A percentile compares a stretch with the other conserved stretches of the same genome.
phyloP scores from a whole-genome alignment of 1,284 basidiomycete genomes.

The Filobasidium uniguttulatum region DNA sequence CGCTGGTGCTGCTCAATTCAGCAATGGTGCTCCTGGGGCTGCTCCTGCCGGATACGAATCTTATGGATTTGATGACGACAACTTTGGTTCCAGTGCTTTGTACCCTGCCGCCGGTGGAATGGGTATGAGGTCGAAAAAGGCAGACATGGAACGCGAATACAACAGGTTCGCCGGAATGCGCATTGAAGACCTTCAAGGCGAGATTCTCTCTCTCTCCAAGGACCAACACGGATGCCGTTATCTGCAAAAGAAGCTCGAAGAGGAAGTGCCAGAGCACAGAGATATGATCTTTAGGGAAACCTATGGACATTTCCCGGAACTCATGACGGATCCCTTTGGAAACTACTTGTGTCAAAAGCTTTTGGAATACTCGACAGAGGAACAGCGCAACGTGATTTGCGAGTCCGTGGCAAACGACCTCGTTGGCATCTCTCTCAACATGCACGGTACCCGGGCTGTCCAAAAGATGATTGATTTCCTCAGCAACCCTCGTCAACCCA shows the following conservation, averaged over 20 bases:
- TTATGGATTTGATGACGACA: conserved; percentile 52
- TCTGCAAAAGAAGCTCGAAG: conserved; percentile 97
- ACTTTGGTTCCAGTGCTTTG: conserved; percentile 58
- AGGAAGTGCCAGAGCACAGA: conserved; percentile 81
- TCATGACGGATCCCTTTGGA: conserved; percentile 99
- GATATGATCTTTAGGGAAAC: conserved; percentile 99
- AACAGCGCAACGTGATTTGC: conserved; percentile 92
- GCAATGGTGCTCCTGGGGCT: conserved; percentile 21
- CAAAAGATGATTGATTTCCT: conserved; percentile 99
- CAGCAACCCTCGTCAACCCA: conserved; percentile 72
- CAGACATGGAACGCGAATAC: conserved; percentile 83
- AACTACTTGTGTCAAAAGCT: conserved; percentile 99
- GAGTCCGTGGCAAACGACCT: conserved; percentile 95
- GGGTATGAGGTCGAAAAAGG: conserved; percentile 82
- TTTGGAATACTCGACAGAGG: conserved; percentile 92
- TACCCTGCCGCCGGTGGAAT: conserved; percentile 57
- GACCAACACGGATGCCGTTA: conserved; percentile 99
- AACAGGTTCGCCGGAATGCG: conserved; percentile 90
- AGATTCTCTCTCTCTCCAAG: conserved; percentile 87
- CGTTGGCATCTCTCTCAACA: conserved; percentile 96
- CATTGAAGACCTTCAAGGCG: conserved; percentile 87
- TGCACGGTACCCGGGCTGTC: conserved; percentile 98
- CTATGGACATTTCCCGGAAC: conserved; percentile 90
- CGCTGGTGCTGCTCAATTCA: too few relatives aligned
- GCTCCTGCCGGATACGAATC: conserved; percentile 45